These are phyloP conservation scores for Hemerocallis citrina DNA, from an alignment of 106 monocot genomes.

Conservation along the genomic window DNA sequence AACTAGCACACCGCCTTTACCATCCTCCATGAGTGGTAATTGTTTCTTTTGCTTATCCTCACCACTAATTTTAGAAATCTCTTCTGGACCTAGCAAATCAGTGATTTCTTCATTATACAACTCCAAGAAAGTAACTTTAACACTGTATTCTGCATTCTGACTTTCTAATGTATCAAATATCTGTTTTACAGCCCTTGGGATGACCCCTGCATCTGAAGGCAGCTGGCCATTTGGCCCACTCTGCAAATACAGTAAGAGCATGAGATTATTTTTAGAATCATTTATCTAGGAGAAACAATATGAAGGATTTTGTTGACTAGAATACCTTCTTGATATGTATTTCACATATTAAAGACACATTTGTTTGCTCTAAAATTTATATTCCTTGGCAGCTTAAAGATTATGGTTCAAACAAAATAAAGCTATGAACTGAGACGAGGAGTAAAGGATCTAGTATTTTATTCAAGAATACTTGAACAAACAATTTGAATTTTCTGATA, in stretches of 20 bases:
- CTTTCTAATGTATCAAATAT: conserved; percentile 96
- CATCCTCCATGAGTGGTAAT: conserved; percentile 97
- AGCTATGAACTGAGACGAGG: background rate
- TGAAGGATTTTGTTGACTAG: background rate
- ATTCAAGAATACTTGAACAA: too few species aligned
- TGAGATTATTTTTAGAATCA: background rate
- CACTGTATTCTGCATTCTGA: conserved; percentile 97
- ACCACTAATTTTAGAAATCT: conserved; percentile 59
- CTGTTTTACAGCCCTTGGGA: conserved; percentile 94
- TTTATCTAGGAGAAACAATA: background rate
- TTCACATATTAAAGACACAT: too few species aligned
- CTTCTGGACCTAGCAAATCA: conserved; percentile 91
- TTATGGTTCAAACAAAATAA: background rate
- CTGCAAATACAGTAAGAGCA: conserved; percentile 33
- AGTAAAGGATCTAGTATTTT: too few species aligned
- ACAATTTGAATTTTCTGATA: too few species aligned
- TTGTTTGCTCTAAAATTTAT: too few species aligned
- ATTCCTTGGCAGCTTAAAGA: too few species aligned
- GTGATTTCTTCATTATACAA: conserved; percentile 99
- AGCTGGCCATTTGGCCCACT: conserved; percentile 57
- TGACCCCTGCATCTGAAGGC: conserved; percentile 87
- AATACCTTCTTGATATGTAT: too few species aligned
- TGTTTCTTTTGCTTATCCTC: conserved; percentile 90
- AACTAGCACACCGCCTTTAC: conserved; percentile 95
- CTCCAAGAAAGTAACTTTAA: conserved; percentile 95